Evolutionary conservation across 768 basidiomycete genomes (phyloP).

Genomic region (Mycena crocata): DNA sequence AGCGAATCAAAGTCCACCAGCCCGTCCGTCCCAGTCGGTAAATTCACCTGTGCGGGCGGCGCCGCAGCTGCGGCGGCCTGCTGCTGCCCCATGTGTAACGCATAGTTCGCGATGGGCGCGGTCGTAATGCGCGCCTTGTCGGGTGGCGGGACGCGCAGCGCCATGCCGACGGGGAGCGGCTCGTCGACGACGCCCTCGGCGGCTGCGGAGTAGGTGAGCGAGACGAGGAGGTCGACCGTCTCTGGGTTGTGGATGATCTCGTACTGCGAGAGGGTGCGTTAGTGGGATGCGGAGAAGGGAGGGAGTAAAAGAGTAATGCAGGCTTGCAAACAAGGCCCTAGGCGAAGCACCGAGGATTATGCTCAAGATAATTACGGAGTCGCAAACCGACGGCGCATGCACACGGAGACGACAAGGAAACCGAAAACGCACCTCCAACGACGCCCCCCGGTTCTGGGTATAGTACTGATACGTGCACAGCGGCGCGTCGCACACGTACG

Average conservation of each 20-base stretch:
- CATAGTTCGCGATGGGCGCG: background rate
- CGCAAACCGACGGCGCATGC: no score
- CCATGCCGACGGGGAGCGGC: constrained; percentile 70
- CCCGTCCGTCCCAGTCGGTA: constrained; percentile 18
- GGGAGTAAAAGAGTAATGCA: no score
- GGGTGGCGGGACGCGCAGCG: constrained; percentile 62
- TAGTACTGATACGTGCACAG: constrained; percentile 81
- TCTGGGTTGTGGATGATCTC: constrained; percentile 74
- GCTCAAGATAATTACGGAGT: no score
- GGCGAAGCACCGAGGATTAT: no score
- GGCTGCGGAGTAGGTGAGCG: constrained; percentile 69
- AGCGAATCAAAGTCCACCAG: constrained; percentile 32
- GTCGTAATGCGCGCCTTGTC: constrained; percentile 25
- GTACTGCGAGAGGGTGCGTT: constrained; percentile 53
- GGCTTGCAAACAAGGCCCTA: no score
- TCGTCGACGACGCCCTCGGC: constrained; percentile 64
- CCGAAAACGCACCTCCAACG: constrained; percentile 64
- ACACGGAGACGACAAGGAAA: background rate
- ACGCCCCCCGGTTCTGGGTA: constrained; percentile 70
- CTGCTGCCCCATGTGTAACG: background rate
- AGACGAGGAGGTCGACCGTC: constrained; percentile 77
- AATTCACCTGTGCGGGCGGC: background rate
- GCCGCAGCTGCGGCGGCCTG: background rate
- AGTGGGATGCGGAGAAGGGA: background rate
- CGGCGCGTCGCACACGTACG: constrained; percentile 75